Percentiles rank a stretch among this genome's conserved stretches.
Evolutionary conservation across 2,329 filamentous ascomycete species (phyloP).

Genomic region (Claviceps paspali): DNA sequence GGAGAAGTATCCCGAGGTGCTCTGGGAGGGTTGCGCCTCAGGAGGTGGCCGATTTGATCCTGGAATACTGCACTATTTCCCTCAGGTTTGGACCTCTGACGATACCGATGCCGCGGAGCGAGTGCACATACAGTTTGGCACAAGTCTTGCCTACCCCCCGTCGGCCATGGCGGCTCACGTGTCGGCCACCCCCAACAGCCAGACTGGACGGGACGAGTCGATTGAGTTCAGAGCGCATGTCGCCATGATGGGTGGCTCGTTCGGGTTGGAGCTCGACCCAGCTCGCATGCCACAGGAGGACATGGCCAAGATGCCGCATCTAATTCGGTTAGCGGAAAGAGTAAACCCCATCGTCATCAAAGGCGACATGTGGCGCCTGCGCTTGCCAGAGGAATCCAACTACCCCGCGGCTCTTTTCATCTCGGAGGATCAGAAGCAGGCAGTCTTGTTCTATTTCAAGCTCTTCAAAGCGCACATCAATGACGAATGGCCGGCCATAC

Average conservation of each 20-base stretch:
- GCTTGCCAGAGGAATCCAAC: no score
- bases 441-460: no score
- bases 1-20: slow-evolving; percentile 43
- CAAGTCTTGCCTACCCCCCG: no score
- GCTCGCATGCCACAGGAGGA: no score
- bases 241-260: no score
- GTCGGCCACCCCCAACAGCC: no score
- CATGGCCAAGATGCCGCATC: slow-evolving; percentile 35
- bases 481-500: slow-evolving; percentile 34
- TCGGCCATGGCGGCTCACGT: no score
- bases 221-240: no score
- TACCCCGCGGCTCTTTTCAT: slow-evolving; percentile 47
- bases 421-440: slow-evolving; percentile 30
- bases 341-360: no score
- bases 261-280: no score
- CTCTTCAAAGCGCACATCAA: slow-evolving; percentile 31
- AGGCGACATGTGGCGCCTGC: no score
- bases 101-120: slow-evolving; percentile 48
- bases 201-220: no score
- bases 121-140: slow-evolving; percentile 48
- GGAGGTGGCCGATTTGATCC: slow-evolving; percentile 51
- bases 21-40: slow-evolving; percentile 52
- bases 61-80: slow-evolving; percentile 48
- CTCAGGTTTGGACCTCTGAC: slow-evolving; percentile 51
- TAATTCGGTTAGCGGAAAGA: slow-evolving; percentile 39